Evolutionary conservation across 2,329 filamentous ascomycete species (phyloP).

Genomic region (Fusarium coicis): DNA sequence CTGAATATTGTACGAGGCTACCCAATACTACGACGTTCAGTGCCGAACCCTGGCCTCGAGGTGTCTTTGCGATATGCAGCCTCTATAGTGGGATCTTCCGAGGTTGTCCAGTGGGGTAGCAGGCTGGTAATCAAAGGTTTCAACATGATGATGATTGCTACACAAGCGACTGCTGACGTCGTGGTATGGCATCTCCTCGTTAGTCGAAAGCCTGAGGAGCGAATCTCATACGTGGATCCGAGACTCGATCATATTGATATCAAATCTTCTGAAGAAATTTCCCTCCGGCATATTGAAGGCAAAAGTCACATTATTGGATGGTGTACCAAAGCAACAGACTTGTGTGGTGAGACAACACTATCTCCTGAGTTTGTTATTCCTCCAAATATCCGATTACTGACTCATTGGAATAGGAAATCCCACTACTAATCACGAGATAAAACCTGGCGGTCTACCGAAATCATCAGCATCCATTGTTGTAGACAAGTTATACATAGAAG

Average conservation of each 20-base stretch:
- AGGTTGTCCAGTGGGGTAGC: not conserved
- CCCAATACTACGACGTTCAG: conserved; percentile 1
- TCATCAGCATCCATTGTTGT: not conserved
- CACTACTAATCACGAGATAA: not conserved
- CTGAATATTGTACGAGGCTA: not conserved
- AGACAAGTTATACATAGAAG: conserved; percentile 23
- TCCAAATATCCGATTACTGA: not conserved
- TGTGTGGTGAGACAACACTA: not conserved
- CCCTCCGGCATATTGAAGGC: not conserved
- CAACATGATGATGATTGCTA: conserved; percentile 2
- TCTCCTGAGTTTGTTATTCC: accelerated
- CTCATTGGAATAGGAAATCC: not conserved
- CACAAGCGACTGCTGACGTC: not conserved
- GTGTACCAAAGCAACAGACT: conserved; percentile 12
- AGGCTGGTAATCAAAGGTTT: conserved; percentile 20
- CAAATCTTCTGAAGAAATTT: not conserved
- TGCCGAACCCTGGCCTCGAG: conserved; percentile 7
- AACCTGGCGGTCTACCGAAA: not conserved
- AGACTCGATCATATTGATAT: not conserved
- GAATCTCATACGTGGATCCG: conserved; percentile 20
- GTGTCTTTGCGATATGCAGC: not conserved
- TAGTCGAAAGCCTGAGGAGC: not conserved
- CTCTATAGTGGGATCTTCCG: not conserved
- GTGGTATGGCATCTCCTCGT: conserved; percentile 20
- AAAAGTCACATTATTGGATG: conserved; percentile 23